These are phyloP conservation scores for Tolypocladium guangdongense DNA, from an alignment of 2,329 filamentous ascomycete genomes.

Conservation along the genomic window DNA sequence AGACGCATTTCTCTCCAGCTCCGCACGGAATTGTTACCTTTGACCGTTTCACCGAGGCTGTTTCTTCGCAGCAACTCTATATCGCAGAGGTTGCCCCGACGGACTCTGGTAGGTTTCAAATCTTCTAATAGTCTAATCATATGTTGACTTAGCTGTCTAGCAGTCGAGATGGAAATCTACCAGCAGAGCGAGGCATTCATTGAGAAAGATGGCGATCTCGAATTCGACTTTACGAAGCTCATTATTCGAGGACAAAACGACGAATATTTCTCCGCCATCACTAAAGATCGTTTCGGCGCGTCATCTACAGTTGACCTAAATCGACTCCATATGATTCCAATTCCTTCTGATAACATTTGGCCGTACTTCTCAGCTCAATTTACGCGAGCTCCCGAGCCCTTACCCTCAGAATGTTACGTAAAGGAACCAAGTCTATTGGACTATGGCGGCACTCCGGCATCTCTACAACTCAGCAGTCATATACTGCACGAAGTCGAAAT, in stretches of 20 bases:
- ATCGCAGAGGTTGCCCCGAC: no score
- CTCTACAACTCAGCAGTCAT: neutral
- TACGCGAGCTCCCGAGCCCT: neutral
- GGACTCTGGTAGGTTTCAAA: no score
- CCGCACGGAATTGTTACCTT: neutral
- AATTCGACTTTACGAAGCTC: constrained; percentile 1
- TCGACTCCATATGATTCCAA: neutral
- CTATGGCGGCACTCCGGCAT: neutral
- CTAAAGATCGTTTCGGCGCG: neutral
- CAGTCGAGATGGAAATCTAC: constrained; percentile 1
- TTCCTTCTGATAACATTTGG: constrained; percentile 1
- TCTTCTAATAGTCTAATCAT: no score
- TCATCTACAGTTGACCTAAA: neutral
- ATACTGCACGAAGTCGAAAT: constrained; percentile 6
- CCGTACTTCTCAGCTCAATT: neutral
- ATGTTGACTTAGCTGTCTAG: neutral
- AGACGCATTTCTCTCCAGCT: no score
- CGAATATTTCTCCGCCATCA: constrained; percentile 1
- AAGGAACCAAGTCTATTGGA: neutral
- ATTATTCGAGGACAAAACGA: neutral
- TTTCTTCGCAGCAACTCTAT: neutral
- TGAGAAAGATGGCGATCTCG: constrained; percentile 1
- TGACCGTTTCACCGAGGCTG: neutral
- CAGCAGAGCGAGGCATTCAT: neutral
- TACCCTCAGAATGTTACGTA: neutral